phyloP scores from a whole-genome alignment of 352 stramenopile genomes.

The Phytophthora pini region DNA sequence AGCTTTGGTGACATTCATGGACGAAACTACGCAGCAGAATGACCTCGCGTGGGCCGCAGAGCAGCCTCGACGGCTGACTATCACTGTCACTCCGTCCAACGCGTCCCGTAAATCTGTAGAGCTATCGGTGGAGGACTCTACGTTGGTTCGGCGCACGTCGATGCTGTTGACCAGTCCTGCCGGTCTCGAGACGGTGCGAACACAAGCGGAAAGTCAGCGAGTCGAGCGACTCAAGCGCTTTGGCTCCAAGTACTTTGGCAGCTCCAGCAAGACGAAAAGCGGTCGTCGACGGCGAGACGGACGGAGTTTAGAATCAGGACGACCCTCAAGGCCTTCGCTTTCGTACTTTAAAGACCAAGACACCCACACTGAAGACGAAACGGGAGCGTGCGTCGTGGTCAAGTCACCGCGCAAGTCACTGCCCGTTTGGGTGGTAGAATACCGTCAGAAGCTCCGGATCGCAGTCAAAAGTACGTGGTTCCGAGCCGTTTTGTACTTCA shows the following conservation, averaged over 20 bases:
- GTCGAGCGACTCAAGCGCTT: constrained; percentile 53
- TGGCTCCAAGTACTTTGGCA: constrained; percentile 43
- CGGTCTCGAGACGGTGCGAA: constrained; percentile 45
- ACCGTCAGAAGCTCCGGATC: constrained; percentile 35
- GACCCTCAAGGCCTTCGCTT: constrained; percentile 15
- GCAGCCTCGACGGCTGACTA: constrained; percentile 30
- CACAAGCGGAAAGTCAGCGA: constrained; percentile 47
- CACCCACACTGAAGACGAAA: constrained; percentile 2
- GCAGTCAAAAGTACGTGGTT: constrained; percentile 59
- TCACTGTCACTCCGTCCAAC: constrained; percentile 26
- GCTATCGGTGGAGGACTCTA: constrained; percentile 51
- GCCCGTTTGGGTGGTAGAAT: constrained; percentile 30
- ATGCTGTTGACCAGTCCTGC: constrained; percentile 53
- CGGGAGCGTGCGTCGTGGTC: background rate
- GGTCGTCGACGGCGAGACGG: constrained; percentile 14
- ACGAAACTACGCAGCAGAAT: background rate
- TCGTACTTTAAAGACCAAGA: constrained; percentile 19
- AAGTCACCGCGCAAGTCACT: constrained; percentile 13
- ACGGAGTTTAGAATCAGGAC: constrained; percentile 10
- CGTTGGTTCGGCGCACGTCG: constrained; percentile 57
- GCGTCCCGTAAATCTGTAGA: constrained; percentile 32
- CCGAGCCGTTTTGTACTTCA: constrained; percentile 46
- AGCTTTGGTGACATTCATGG: constrained; percentile 13
- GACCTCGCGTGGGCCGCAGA: constrained; percentile 21
- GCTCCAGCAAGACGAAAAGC: background rate